Percentiles rank a stretch among this genome's conserved stretches.
phyloP scores from a whole-genome alignment of 2,329 filamentous ascomycete species.

The Samsoniella hepiali region DNA sequence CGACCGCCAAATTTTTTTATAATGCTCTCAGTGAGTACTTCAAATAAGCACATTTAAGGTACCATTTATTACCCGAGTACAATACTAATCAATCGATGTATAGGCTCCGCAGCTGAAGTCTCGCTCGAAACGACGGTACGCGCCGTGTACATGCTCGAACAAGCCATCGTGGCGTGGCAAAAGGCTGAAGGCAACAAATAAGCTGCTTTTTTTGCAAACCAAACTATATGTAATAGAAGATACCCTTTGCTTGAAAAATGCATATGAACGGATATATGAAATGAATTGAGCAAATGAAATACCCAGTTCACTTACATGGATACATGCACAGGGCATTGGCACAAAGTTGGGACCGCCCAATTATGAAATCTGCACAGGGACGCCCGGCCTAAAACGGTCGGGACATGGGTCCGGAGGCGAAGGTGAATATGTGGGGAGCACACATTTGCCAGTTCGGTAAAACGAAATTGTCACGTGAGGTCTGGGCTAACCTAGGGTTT shows the following conservation, averaged over 20 bases:
- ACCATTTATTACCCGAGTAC: too few relatives aligned
- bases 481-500: slow-evolving; percentile 37
- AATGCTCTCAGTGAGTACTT: slow-evolving; percentile 30
- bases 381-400: background rate
- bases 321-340: background rate
- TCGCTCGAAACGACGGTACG: slow-evolving; percentile 33
- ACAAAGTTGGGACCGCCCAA: background rate
- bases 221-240: slow-evolving; percentile 1
- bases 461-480: slow-evolving; percentile 30
- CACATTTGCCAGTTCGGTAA: slow-evolving; percentile 7
- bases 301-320: background rate
- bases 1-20: slow-evolving; percentile 32
- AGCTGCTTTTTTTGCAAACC: background rate
- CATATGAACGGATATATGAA: background rate
- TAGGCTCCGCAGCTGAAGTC: slow-evolving; percentile 33
- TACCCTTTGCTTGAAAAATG: background rate
- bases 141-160: slow-evolving; percentile 39
- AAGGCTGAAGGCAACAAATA: slow-evolving; percentile 17
- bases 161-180: slow-evolving; percentile 35
- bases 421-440: slow-evolving; percentile 4
- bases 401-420: background rate
- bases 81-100: slow-evolving; percentile 21
- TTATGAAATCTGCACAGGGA: background rate
- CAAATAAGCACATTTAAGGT: background rate
- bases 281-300: background rate